Conservation (phyloP, 371 early-diverging fungal genomes). For the Rhizopus microsporus region DNA sequence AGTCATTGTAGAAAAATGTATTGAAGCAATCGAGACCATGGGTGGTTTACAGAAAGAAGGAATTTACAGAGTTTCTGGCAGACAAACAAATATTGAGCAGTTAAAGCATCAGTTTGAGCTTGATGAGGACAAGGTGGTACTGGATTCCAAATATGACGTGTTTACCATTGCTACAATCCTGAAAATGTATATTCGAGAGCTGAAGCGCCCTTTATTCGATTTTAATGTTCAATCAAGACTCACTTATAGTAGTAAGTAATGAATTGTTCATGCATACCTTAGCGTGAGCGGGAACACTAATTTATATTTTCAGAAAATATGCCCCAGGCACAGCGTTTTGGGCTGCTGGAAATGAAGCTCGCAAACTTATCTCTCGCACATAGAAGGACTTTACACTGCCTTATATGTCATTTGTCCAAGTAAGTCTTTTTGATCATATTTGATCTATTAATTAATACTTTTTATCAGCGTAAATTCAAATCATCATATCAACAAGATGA, state of each 20-base stretch:
- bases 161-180: constrained; percentile 63
- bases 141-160: constrained; percentile 52
- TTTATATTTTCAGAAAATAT: constrained; percentile 9
- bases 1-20: constrained; percentile 51
- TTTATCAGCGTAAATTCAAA: constrained; percentile 34
- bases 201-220: constrained; percentile 63
- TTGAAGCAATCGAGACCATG: constrained; percentile 60
- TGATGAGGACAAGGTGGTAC: constrained; percentile 48
- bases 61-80: constrained; percentile 72
- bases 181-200: constrained; percentile 65
- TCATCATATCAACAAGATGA: constrained; percentile 48
- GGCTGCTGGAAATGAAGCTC: constrained; percentile 32
- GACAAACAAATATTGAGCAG: constrained; percentile 58
- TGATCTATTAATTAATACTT: background rate
- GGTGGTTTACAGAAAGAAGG: constrained; percentile 71
- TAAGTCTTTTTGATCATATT: constrained; percentile 26
- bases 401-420: constrained; percentile 57
- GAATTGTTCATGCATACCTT: background rate
- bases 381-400: constrained; percentile 50
- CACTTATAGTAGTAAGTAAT: constrained; percentile 53
- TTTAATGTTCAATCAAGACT: constrained; percentile 53
- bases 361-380: constrained; percentile 48
- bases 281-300: background rate
- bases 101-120: constrained; percentile 57
- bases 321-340: constrained; percentile 32